phyloP scores from a whole-genome alignment of 2,329 filamentous ascomycete species.

The Fusarium dlaminii region DNA sequence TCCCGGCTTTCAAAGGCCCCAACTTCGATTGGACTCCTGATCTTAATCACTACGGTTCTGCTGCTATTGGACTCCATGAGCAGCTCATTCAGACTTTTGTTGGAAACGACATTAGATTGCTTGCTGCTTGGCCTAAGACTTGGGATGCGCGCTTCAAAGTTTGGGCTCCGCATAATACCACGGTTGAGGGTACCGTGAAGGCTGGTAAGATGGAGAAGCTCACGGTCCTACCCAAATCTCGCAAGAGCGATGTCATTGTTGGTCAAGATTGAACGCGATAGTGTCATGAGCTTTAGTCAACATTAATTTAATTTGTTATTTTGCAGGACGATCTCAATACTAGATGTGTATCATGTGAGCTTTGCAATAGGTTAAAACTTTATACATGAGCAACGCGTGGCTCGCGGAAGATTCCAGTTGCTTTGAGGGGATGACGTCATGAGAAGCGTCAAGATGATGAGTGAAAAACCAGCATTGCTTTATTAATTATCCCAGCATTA shows the following conservation, averaged over 20 bases:
- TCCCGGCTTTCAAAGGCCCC: conserved; percentile 2
- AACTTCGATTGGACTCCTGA: conserved; percentile 9
- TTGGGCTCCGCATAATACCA: background rate
- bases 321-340: fast-evolving
- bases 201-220: background rate
- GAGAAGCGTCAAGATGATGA: background rate
- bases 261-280: background rate
- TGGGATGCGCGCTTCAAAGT: conserved; percentile 3
- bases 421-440: background rate
- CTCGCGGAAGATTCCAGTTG: background rate
- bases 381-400: background rate
- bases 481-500: background rate
- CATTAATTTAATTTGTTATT: background rate
- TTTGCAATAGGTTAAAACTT: too few species aligned
- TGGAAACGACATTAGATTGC: background rate
- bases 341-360: too few species aligned
- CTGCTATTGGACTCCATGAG: conserved; percentile 6
- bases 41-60: background rate
- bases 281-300: fast-evolving
- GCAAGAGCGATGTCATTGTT: background rate
- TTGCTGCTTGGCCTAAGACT: background rate
- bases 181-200: background rate
- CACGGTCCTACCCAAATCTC: background rate
- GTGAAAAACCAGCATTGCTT: background rate
- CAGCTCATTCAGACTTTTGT: conserved; percentile 9